Percentiles rank a stretch among this genome's conserved stretches.
Evolutionary conservation across 1,284 basidiomycete species (phyloP).

Genomic region (Puccinia polysora): DNA sequence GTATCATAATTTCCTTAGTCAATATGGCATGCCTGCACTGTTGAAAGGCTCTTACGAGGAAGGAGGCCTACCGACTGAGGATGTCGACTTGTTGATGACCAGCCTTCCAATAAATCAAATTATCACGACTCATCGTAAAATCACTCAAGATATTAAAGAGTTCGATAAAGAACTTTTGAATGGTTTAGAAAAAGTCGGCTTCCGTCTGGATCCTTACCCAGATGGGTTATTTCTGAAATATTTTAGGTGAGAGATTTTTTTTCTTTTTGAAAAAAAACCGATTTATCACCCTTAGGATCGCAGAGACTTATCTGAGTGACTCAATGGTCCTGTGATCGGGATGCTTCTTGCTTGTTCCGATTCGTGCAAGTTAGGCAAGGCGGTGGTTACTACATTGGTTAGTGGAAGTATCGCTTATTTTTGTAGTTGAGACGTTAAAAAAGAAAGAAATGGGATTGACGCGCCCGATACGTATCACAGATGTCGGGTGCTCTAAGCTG

Average conservation of each 20-base stretch:
- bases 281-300: too few relatives aligned
- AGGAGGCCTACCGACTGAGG: conserved; percentile 57
- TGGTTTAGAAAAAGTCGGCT: conserved; percentile 61
- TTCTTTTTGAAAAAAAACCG: too few relatives aligned
- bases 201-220: conserved; percentile 60
- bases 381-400: conserved; percentile 57
- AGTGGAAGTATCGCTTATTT: conserved; percentile 36
- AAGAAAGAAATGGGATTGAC: background rate
- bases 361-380: conserved; percentile 53
- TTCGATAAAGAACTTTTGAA: conserved; percentile 59
- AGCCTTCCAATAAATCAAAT: conserved; percentile 54
- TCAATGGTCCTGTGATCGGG: background rate
- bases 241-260: conserved; percentile 38
- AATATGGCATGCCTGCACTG: conserved; percentile 45
- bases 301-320: conserved; percentile 16
- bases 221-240: conserved; percentile 58
- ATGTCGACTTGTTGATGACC: conserved; percentile 59
- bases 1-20: background rate
- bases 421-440: background rate
- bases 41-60: conserved; percentile 59
- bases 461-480: conserved; percentile 50
- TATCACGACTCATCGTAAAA: conserved; percentile 48
- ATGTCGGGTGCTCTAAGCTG: conserved; percentile 63
- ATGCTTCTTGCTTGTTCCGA: background rate
- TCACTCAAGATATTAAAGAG: conserved; percentile 20